These are phyloP conservation scores for Tetrahymena elliotti DNA, from an alignment of 73 alveolate species.

Conservation along the genomic window DNA sequence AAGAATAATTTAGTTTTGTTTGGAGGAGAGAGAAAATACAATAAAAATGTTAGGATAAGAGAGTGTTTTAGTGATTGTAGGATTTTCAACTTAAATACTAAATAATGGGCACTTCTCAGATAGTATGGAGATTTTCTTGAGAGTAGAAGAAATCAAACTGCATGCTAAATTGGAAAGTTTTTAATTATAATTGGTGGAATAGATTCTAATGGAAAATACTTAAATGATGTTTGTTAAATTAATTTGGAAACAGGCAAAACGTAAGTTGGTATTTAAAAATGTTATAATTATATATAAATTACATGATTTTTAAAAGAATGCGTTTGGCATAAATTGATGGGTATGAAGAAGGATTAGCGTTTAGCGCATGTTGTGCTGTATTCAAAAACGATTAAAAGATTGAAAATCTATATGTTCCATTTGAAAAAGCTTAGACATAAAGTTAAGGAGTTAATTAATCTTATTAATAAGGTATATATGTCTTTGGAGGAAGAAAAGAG, in stretches of 20 bases:
- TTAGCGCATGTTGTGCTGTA: constrained; percentile 18
- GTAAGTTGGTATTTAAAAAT: neutral
- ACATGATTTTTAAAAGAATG: neutral
- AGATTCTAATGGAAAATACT: constrained; percentile 27
- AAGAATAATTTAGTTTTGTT: constrained; percentile 2
- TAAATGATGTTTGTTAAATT: constrained; percentile 22
- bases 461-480: constrained; percentile 70
- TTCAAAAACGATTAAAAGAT: constrained; percentile 24
- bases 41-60: constrained; percentile 27
- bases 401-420: constrained; percentile 20
- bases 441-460: neutral
- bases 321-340: neutral
- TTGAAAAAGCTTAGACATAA: constrained; percentile 8
- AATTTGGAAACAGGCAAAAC: constrained; percentile 24
- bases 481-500: constrained; percentile 87
- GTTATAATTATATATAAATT: neutral
- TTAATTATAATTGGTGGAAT: constrained; percentile 27
- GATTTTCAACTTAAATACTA: neutral
- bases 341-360: constrained; percentile 5
- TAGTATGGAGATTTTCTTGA: constrained; percentile 31
- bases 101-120: constrained; percentile 10
- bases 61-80: constrained; percentile 35
- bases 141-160: constrained; percentile 30
- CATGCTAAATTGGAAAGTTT: constrained; percentile 21
- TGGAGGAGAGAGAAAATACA: constrained; percentile 41